phyloP scores from a whole-genome alignment of 1,284 basidiomycete species.

The Filobasidium uniguttulatum region DNA sequence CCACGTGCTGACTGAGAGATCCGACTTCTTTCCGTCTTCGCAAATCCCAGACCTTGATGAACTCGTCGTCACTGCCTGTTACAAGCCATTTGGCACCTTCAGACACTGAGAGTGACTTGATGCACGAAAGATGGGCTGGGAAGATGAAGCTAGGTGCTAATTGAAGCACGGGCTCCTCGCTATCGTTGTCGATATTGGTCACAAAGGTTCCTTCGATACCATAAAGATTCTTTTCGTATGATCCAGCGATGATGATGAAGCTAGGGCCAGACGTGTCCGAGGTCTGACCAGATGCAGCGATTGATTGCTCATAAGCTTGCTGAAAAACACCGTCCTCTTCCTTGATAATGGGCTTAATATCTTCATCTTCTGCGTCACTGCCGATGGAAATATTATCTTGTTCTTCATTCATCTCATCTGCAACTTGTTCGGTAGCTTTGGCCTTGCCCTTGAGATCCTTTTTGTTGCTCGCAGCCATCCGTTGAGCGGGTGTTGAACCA shows the following conservation, averaged over 20 bases:
- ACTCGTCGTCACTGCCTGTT: constrained; percentile 86
- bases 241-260: constrained; percentile 78
- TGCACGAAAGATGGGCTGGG: constrained; percentile 85
- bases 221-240: constrained; percentile 91
- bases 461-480: too few relatives aligned
- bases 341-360: constrained; percentile 12
- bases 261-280: background rate
- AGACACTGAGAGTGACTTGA: constrained; percentile 75
- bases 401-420: background rate
- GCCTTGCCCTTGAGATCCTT: constrained; percentile 11
- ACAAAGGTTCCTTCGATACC: constrained; percentile 59
- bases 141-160: constrained; percentile 86
- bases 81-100: constrained; percentile 87
- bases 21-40: constrained; percentile 81
- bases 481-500: background rate
- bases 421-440: background rate
- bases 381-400: background rate
- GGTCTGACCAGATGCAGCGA: background rate
- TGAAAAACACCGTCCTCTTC: constrained; percentile 1
- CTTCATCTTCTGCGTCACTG: constrained; percentile 8
- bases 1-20: constrained; percentile 80
- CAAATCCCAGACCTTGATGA: constrained; percentile 95
- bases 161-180: constrained; percentile 14
- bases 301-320: background rate
- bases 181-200: constrained; percentile 13